Base-by-base conservation (phyloP, 1,284 basidiomycete genomes). In the Tylopilus orsonianus region DNA sequence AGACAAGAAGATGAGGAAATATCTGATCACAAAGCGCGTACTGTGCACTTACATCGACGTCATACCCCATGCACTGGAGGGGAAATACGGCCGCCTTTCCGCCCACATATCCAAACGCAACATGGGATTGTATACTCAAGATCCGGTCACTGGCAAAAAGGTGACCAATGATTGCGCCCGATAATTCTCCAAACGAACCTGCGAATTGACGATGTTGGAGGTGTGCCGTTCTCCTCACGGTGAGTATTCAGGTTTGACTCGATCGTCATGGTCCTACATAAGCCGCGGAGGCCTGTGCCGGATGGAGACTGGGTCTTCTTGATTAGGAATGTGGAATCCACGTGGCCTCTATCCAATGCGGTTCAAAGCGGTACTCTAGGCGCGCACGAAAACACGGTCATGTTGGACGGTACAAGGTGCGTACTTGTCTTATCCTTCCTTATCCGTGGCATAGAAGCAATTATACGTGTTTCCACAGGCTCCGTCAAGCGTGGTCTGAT, bases 81-180 rank as follows among this genome's bases (percentile, higher is more conserved):
- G 96, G 95, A 64, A 99, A 97, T 0, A 93, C 88, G 0, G 96
- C 96, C 3, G 95, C 92, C 78, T 95, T 94, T 60, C 81, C 81
- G 60, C 95, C 95, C n/a, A 97, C 96, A 65, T 96, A 98, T 48
- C 96, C 96, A 56, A 87, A 93, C 2, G 90, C 84, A 49, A 98
- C 96, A 61, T 99, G 96, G 1, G 90, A 93, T 65, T 98, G 96
- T 40, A 98, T 82, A 65, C 87, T 88, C 27, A 91, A 69, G n/a
- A 91, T 74, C 36, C 85, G 73, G 30, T 52, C 47, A 14, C 53
- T 64, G 26, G 23, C 5, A 26, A 33, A 8, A 23, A 13, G 16
- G 19, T 44, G 33, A 49, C 40, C 44, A 60, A n/a, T n/a, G n/a
- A n/a, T n/a, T n/a, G n/a, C n/a, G n/a, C n/a, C n/a, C n/a, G n/a